Conservation (phyloP, 169 alveolate genomes). For the Ichthyophthirius multifiliis region DNA sequence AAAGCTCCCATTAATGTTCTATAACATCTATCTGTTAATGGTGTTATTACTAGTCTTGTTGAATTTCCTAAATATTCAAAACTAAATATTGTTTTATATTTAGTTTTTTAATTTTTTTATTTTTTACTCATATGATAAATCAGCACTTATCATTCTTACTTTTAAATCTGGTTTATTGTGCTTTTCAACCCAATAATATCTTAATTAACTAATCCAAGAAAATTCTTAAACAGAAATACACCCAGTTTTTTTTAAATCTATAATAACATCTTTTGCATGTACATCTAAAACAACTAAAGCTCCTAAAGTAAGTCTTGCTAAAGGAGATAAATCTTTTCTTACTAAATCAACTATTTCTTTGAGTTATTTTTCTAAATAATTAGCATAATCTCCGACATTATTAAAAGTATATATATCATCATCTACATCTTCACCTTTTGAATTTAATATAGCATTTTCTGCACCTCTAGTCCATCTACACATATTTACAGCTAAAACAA, state of each 20-base stretch:
- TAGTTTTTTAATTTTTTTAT: too few relatives aligned
- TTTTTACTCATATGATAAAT: too few relatives aligned
- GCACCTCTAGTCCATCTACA: constrained; percentile 89
- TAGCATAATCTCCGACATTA: not conserved
- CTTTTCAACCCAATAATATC: constrained; percentile 84
- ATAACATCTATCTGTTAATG: constrained; percentile 86
- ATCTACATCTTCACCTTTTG: constrained; percentile 1
- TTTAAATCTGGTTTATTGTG: constrained; percentile 66
- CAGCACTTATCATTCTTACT: constrained; percentile 82
- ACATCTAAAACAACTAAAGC: constrained; percentile 93
- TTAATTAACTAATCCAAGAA: constrained; percentile 76
- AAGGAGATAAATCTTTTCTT: constrained; percentile 82
- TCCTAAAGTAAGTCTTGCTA: constrained; percentile 87
- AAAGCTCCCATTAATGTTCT: constrained; percentile 79
- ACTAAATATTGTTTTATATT: constrained; percentile 74
- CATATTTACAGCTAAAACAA: constrained; percentile 84
- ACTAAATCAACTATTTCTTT: constrained; percentile 87
- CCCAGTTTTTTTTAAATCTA: constrained; percentile 58
- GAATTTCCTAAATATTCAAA: constrained; percentile 89
- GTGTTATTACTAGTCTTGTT: constrained; percentile 83
- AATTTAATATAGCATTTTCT: constrained; percentile 36
- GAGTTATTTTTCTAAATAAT: constrained; percentile 76
- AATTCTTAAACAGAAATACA: constrained; percentile 65
- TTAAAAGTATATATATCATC: not conserved
- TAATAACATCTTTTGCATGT: constrained; percentile 91